Conservation (phyloP, 345 rosid genomes). For the Populus nigra region DNA sequence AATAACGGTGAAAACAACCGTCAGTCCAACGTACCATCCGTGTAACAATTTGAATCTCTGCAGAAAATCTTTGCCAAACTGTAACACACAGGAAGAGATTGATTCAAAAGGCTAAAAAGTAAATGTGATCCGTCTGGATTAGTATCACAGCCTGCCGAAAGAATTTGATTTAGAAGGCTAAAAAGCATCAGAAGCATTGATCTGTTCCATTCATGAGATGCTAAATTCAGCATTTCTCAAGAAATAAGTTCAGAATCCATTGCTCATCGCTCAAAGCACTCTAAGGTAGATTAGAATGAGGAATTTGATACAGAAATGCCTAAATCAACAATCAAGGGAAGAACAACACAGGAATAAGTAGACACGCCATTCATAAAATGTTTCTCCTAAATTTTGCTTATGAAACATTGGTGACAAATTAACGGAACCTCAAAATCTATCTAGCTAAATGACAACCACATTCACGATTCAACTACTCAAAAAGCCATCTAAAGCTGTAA, state of each 20-base stretch:
- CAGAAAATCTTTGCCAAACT: too few species aligned
- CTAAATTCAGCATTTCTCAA: too few species aligned
- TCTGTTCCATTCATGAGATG: not conserved
- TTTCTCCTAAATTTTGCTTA: not conserved
- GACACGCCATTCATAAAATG: not conserved
- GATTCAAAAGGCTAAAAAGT: too few species aligned
- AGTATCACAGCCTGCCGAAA: too few species aligned
- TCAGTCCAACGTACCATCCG: too few species aligned
- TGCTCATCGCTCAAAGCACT: not conserved
- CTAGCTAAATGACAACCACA: not conserved
- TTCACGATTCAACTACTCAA: not conserved
- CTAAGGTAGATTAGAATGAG: too few species aligned
- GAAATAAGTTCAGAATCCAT: not conserved
- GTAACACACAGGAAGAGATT: too few species aligned
- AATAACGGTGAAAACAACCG: too few species aligned
- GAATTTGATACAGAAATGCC: too few species aligned
- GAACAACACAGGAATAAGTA: not conserved
- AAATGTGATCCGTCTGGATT: too few species aligned
- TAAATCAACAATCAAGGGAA: not conserved
- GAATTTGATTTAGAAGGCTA: not conserved
- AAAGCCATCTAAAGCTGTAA: not conserved
- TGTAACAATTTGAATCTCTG: too few species aligned
- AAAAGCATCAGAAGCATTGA: not conserved
- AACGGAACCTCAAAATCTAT: not conserved
- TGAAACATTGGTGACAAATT: not conserved